These are phyloP conservation scores for Dalbergia cochinchinensis DNA, from an alignment of 306 rosid genomes.

Conservation along the genomic window DNA sequence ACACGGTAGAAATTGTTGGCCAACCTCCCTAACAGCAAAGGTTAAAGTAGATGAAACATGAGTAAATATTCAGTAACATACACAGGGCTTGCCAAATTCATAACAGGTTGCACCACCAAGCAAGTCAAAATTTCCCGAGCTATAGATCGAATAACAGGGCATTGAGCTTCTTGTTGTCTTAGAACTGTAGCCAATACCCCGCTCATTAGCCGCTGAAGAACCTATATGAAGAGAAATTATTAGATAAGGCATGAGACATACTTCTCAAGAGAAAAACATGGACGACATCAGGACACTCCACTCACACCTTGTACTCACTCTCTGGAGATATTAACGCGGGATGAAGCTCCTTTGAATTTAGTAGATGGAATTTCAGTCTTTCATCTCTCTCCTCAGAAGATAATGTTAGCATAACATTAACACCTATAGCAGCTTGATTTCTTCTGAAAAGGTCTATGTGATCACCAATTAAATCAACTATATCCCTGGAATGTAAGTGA, in stretches of 20 bases:
- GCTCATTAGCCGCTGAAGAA: slow-evolving; percentile 85
- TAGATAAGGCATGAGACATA: slow-evolving; percentile 48
- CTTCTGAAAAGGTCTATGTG: slow-evolving; percentile 96
- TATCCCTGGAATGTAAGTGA: slow-evolving; percentile 74
- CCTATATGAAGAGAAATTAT: slow-evolving; percentile 60
- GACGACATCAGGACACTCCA: slow-evolving; percentile 66
- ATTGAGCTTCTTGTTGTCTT: slow-evolving; percentile 82
- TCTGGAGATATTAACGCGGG: slow-evolving; percentile 96
- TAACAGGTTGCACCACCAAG: slow-evolving; percentile 86
- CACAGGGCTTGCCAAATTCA: slow-evolving; percentile 92
- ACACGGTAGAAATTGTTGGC: slow-evolving; percentile 1
- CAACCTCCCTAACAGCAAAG: slow-evolving; percentile 22
- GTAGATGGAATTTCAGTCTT: slow-evolving; percentile 86
- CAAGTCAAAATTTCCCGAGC: slow-evolving; percentile 93
- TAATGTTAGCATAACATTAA: slow-evolving; percentile 87
- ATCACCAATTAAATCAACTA: slow-evolving; percentile 85
- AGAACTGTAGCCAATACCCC: slow-evolving; percentile 87
- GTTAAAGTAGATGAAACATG: slow-evolving; percentile 33
- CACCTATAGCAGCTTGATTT: slow-evolving; percentile 93
- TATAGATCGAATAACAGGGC: slow-evolving; percentile 86
- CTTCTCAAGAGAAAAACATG: slow-evolving; percentile 38
- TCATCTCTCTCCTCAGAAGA: slow-evolving; percentile 97
- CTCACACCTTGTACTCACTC: slow-evolving; percentile 99
- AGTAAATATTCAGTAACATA: slow-evolving; percentile 57
- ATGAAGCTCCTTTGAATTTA: slow-evolving; percentile 95